Conservation (phyloP, 1,139 yeast genomes). For the Geotrichum klebahnii region DNA sequence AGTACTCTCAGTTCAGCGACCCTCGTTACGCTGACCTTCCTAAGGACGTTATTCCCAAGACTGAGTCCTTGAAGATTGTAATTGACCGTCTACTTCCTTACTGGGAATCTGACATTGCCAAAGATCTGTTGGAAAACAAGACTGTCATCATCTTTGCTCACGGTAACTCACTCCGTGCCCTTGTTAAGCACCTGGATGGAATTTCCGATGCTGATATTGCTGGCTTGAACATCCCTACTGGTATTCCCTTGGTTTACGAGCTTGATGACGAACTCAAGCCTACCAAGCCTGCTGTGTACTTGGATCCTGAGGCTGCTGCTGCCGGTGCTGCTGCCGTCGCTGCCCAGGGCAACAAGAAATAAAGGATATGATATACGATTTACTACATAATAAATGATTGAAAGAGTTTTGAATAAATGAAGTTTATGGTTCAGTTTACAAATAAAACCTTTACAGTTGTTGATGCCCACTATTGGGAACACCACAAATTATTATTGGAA, state of each 20-base stretch:
- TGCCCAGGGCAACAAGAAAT: constrained; percentile 78
- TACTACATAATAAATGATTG: background rate
- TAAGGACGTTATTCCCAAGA: constrained; percentile 81
- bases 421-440: too few species aligned
- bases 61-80: constrained; percentile 92
- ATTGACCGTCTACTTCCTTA: constrained; percentile 96
- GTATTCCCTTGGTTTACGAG: constrained; percentile 97
- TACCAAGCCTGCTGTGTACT: constrained; percentile 88
- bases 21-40: constrained; percentile 79
- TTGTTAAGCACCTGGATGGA: constrained; percentile 92
- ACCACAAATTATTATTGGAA: too few species aligned
- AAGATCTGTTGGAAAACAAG: constrained; percentile 79
- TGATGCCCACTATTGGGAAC: background rate
- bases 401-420: background rate
- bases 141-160: constrained; percentile 94
- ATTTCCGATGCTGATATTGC: constrained; percentile 92
- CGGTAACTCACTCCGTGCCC: constrained; percentile 97
- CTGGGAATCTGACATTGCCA: constrained; percentile 93
- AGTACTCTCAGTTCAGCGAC: constrained; percentile 82
- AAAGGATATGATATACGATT: constrained; percentile 23
- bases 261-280: constrained; percentile 85
- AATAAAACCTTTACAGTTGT: background rate
- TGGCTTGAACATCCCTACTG: constrained; percentile 94
- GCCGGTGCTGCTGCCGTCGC: constrained; percentile 99
- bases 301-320: constrained; percentile 98